Percentiles rank a stretch among this genome's conserved stretches.
phyloP scores from a whole-genome alignment of 2,329 filamentous ascomycete genomes.

The Esteya vermicola region DNA sequence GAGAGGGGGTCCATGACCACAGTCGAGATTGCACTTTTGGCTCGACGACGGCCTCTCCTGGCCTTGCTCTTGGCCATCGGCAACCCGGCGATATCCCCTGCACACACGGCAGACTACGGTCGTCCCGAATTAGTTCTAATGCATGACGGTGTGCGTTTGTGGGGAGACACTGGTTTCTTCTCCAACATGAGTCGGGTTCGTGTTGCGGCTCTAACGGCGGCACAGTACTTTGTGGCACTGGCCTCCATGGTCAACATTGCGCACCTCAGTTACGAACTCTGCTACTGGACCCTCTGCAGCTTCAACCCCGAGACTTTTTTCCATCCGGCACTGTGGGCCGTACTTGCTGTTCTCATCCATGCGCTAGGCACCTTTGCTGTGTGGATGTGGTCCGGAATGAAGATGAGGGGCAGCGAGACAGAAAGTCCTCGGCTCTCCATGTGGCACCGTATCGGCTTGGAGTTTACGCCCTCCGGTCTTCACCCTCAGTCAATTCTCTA shows the following conservation, averaged over 20 bases:
- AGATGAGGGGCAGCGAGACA: background rate
- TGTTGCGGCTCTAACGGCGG: background rate
- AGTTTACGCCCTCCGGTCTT: background rate
- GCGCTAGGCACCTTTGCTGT: background rate
- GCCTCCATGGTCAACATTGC: slow-evolving; percentile 50
- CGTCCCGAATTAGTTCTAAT: background rate
- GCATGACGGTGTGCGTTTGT: too few relatives aligned
- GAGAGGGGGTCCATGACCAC: too few relatives aligned
- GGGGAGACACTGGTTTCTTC: too few relatives aligned
- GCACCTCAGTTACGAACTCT: slow-evolving; percentile 16
- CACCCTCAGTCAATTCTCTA: background rate
- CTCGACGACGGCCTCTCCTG: background rate
- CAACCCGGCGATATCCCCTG: background rate
- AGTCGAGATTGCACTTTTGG: background rate
- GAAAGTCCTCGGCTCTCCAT: background rate
- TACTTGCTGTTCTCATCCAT: background rate
- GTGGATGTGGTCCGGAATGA: background rate
- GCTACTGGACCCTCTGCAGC: slow-evolving; percentile 11
- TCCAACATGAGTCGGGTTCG: too few relatives aligned
- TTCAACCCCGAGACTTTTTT: slow-evolving; percentile 5
- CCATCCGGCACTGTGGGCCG: background rate
- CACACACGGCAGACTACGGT: background rate
- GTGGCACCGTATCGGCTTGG: background rate
- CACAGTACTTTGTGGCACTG: background rate
- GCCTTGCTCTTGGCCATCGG: too few relatives aligned